phyloP scores from a whole-genome alignment of 2,329 filamentous ascomycete genomes.

The Claviceps pusilla region DNA sequence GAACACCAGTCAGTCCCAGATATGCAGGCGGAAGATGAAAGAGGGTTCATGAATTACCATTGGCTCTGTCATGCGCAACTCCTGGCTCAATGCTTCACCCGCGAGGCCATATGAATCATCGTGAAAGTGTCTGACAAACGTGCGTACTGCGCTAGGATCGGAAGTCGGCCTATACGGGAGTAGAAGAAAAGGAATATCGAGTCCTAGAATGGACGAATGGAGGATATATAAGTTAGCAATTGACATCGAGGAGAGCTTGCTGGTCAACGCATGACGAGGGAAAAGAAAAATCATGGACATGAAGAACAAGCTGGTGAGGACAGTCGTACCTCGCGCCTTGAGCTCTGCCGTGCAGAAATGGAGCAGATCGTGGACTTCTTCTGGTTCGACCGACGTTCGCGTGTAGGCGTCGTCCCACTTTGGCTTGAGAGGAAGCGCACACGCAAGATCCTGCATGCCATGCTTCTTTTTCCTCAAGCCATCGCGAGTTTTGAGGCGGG shows the following conservation, averaged over 20 bases:
- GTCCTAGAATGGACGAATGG: conserved; percentile 34
- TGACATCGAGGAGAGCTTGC: not conserved
- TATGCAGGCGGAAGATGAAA: not conserved
- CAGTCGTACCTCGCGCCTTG: conserved; percentile 71
- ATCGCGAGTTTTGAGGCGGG: conserved; percentile 63
- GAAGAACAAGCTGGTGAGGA: not conserved
- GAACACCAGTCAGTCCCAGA: not conserved
- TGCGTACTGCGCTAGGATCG: conserved; percentile 80
- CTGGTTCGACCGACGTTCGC: conserved; percentile 66
- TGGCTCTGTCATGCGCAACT: conserved; percentile 82
- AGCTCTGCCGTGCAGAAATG: conserved; percentile 77
- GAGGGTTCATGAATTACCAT: conserved; percentile 50
- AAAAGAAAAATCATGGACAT: too few species aligned
- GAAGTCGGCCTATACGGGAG: conserved; percentile 88
- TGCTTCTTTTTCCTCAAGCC: conserved; percentile 54
- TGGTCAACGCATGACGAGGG: not conserved
- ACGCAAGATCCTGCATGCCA: conserved; percentile 31
- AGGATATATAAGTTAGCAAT: conserved; percentile 1
- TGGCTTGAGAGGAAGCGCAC: conserved; percentile 49
- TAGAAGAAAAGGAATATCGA: conserved; percentile 83
- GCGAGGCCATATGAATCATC: conserved; percentile 47
- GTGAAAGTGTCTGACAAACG: conserved; percentile 88
- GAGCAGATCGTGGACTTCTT: conserved; percentile 81
- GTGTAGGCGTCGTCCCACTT: conserved; percentile 81
- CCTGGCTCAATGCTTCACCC: conserved; percentile 62